Base-by-base conservation (phyloP, 2,329 filamentous ascomycete species). In the Talaromyces sp. region DNA sequence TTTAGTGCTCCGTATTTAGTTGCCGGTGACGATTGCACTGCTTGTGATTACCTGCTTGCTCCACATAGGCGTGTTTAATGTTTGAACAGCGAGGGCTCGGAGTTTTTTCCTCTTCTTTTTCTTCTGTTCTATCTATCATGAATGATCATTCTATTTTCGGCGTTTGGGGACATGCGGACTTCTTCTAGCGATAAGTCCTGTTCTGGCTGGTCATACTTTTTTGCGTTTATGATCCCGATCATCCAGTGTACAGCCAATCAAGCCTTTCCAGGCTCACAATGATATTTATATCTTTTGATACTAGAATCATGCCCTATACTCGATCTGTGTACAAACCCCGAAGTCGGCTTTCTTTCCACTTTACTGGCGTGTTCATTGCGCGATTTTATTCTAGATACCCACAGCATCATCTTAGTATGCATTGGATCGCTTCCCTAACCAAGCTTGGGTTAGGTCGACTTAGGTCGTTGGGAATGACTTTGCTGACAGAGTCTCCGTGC, bases 71-170 rank as follows among this genome's bases (percentile, higher is more conserved):
- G 24, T 57, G 29, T 48, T 46, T 45, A 48, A 52, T 59, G 33
- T 37, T 53, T 47, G 40, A 52, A 51, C 52, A 58, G 58, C 61
- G 61, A 58, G 48, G 52, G 54, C 33, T 37, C 27, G 56, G 58
- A 51, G 55, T 63, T 60, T n/a, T 32, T 7, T 58, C 44, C 49
- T 44, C 32, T 48, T 43, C 29, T 46, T 19, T 45, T 22, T 45
- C 36, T 32, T 22, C 47, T 30, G 36, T 40, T 47, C 19, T 29
- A 19, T 40, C 35, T 39, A 40, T 52, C 43, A 48, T 47, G 40
- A 35, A 48, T 51, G 33, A 46, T 47, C 51, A 52, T 45, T n/a
- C 24, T 16, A 48, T 24, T 51, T 36, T 32, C 33, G 55, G 49
- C 45, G 55, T 57, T 55, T 35, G n/a, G 49, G 55, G 35, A 32